Base-by-base conservation (phyloP, 2,329 filamentous ascomycete species). In the Penicillium sp. region DNA sequence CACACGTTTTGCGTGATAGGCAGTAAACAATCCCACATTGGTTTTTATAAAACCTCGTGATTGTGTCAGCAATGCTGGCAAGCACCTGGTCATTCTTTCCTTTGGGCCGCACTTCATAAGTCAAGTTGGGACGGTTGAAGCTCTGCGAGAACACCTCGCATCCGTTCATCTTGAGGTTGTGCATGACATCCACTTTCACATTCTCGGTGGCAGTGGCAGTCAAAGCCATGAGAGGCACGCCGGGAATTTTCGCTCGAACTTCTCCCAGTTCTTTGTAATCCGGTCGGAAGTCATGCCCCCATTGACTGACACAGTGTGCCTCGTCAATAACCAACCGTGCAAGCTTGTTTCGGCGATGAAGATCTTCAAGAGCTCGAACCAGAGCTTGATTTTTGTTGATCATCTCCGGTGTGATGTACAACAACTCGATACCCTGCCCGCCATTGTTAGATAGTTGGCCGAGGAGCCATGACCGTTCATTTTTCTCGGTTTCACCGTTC, bases 291-390 rank as follows among this genome's bases (percentile, higher is more conserved):
- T 98, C 93, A 61, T 98, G 93, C 0, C 93, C 93, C 93, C 93
- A 98, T 75, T 98, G 91, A 69, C 93, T 97, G 24, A 98, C 92
- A 69, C 93, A 98, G 68, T 98, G 93, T n/a, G 93, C 93, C 72
- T 98, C 95, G 60, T 98, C 93, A 55, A 98, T 95, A 46, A 98
- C 93, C 42, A 98, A 82, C 24, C 93, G 83, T 13, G 95, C 92
- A 45, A 98, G 81, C 60, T 86, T 88, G 3, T 79, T 75, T 44
- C 82, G 82, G 12, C 71, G 70, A 67, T 95, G 80, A n/a, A 98
- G 76, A 2, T 75, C 76, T 44, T 81, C 73, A 55, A 98, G 77
- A 2, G 78, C 80, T 44, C 77, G 78, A 50, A 83, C 74, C 68
- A 97, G 87, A 2, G 75, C 73, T 37, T 78, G 68, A 66, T 86